Evolutionary conservation across 768 basidiomycete genomes (phyloP).

Genomic region (Hypholoma fasciculare): DNA sequence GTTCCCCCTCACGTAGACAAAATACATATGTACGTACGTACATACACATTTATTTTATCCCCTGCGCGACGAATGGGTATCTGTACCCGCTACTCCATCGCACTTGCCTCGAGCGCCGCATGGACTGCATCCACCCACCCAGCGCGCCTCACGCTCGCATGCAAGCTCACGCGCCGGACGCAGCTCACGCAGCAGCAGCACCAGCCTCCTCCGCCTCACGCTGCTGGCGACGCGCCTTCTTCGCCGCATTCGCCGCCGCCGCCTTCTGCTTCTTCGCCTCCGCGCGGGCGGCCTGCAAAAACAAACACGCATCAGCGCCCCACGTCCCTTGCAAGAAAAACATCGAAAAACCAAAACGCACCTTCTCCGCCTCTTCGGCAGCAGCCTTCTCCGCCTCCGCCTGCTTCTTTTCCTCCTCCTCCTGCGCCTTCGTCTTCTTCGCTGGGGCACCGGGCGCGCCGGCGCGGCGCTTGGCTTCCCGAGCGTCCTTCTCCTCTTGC

Average conservation of each 20-base stretch:
- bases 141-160: too few species aligned
- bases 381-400: slow-evolving; percentile 71
- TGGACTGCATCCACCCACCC: too few species aligned
- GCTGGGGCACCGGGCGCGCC: slow-evolving; percentile 47
- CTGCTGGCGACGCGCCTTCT: slow-evolving; percentile 78
- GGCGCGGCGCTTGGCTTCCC: slow-evolving; percentile 83
- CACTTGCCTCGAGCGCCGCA: too few species aligned
- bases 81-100: too few species aligned
- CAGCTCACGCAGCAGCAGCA: slow-evolving; percentile 1
- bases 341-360: slow-evolving; percentile 24
- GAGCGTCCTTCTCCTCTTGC: slow-evolving; percentile 91
- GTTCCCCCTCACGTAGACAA: too few species aligned
- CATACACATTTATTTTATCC: too few species aligned
- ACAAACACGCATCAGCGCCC: not conserved
- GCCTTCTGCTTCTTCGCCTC: slow-evolving; percentile 86
- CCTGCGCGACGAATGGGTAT: too few species aligned
- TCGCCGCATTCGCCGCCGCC: slow-evolving; percentile 86
- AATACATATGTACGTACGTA: too few species aligned
- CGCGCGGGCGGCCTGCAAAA: slow-evolving; percentile 50
- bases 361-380: slow-evolving; percentile 87
- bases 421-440: slow-evolving; percentile 74
- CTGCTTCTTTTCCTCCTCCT: slow-evolving; percentile 72
- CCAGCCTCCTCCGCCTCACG: slow-evolving; percentile 50
- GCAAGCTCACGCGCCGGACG: too few species aligned
- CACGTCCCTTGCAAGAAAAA: too few species aligned